A percentile compares a stretch with the other conserved stretches of the same genome.
These are phyloP conservation scores for Euclidium syriacum DNA, from an alignment of 345 rosid genomes.

Conservation along the genomic window DNA sequence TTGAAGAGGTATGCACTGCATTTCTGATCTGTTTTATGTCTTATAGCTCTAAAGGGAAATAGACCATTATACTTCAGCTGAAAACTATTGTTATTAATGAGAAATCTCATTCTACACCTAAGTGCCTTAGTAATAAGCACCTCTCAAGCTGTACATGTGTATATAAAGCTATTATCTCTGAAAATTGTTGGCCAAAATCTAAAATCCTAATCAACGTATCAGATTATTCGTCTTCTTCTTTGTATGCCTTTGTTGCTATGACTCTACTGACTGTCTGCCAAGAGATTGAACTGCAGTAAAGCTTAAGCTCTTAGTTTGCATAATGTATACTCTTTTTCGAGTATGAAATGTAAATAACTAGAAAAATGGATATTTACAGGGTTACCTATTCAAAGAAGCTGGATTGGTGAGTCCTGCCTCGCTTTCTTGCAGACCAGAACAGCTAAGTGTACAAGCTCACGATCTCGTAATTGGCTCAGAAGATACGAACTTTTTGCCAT, in stretches of 20 bases:
- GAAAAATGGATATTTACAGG: constrained; percentile 28
- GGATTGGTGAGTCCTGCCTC: constrained; percentile 31
- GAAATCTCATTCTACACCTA: not conserved
- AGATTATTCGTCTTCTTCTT: not conserved
- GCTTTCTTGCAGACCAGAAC: constrained; percentile 27
- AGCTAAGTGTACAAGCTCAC: constrained; percentile 22
- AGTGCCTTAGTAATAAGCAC: constrained; percentile 10
- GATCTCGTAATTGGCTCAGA: constrained; percentile 23
- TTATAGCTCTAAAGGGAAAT: not conserved
- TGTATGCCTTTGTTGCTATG: constrained; percentile 1
- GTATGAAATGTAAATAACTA: constrained; percentile 7
- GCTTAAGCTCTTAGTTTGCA: not conserved
- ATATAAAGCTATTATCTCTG: constrained; percentile 7
- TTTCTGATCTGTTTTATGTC: not conserved
- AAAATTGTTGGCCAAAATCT: not conserved
- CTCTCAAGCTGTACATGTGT: not conserved
- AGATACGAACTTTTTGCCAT: constrained; percentile 28
- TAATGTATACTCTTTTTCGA: not conserved
- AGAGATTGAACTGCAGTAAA: not conserved
- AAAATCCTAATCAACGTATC: constrained; percentile 2
- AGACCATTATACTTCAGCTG: not conserved
- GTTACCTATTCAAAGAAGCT: constrained; percentile 34
- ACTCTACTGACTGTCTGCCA: not conserved
- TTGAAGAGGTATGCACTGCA: constrained; percentile 42
- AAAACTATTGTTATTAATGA: not conserved